A percentile compares a stretch with the other conserved stretches of the same genome.
These are phyloP conservation scores for Cytospora piceicola DNA, from an alignment of 2,329 filamentous ascomycete genomes.

Conservation along the genomic window DNA sequence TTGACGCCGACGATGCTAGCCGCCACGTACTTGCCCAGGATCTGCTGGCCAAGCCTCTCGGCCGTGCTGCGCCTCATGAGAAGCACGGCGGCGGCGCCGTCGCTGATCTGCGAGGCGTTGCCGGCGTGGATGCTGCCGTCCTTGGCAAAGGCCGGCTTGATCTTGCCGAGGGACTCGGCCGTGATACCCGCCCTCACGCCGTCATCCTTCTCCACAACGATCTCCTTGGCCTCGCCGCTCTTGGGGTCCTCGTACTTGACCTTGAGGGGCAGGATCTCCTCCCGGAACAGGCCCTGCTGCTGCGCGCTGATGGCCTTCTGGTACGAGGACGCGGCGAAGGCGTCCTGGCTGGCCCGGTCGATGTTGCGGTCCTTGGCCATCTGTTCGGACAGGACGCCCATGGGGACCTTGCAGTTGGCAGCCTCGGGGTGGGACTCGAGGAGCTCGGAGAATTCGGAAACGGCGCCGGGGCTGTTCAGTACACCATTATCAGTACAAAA, in stretches of 20 bases:
- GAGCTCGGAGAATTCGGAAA: slow-evolving; percentile 89
- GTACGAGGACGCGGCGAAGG: slow-evolving; percentile 93
- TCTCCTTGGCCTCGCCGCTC: slow-evolving; percentile 79
- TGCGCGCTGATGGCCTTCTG: slow-evolving; percentile 88
- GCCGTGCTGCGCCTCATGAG: slow-evolving; percentile 95
- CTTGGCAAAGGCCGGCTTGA: slow-evolving; percentile 86
- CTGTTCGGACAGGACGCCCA: slow-evolving; percentile 90
- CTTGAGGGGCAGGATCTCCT: slow-evolving; percentile 86
- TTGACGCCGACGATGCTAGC: slow-evolving; percentile 86
- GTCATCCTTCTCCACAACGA: slow-evolving; percentile 85
- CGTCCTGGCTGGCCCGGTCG: slow-evolving; percentile 75
- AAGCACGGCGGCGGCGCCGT: slow-evolving; percentile 92
- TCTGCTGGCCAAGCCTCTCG: slow-evolving; percentile 81
- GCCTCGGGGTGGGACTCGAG: slow-evolving; percentile 81
- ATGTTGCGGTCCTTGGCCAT: slow-evolving; percentile 89
- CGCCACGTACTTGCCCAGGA: slow-evolving; percentile 90
- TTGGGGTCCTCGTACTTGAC: slow-evolving; percentile 92
- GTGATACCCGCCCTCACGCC: slow-evolving; percentile 87
- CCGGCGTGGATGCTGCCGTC: slow-evolving; percentile 94
- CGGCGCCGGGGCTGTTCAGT: slow-evolving; percentile 70
- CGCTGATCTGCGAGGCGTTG: slow-evolving; percentile 93
- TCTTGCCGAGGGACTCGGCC: slow-evolving; percentile 85
- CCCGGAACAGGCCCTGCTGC: slow-evolving; percentile 84
- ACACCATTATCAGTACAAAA: not conserved
- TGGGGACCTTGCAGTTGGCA: slow-evolving; percentile 96